phyloP scores from a whole-genome alignment of 768 basidiomycete species.

The Chalciporus chontae region DNA sequence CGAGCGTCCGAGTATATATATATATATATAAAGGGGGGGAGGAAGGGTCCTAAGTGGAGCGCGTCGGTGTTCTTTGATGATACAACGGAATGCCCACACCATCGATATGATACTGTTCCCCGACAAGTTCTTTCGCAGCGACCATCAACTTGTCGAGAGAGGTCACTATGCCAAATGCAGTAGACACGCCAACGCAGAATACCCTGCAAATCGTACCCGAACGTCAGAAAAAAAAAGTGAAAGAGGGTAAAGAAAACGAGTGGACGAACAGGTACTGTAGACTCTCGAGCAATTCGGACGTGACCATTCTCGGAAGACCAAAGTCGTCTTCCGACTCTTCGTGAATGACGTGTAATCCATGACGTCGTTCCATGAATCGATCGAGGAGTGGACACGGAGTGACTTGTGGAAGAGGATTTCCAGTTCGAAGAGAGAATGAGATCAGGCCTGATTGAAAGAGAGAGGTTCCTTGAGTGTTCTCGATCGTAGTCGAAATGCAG shows the following conservation, averaged over 20 bases:
- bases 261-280: constrained; percentile 74
- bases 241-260: background rate
- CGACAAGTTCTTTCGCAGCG: constrained; percentile 81
- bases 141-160: constrained; percentile 77
- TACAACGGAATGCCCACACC: constrained; percentile 45
- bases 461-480: background rate
- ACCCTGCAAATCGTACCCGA: constrained; percentile 34
- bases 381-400: constrained; percentile 69
- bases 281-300: constrained; percentile 68
- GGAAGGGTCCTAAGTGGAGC: no score
- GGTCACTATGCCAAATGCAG: constrained; percentile 63
- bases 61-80: constrained; percentile 20
- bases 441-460: constrained; percentile 54
- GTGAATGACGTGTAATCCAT: constrained; percentile 65
- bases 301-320: constrained; percentile 67
- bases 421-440: constrained; percentile 70
- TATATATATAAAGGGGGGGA: no score
- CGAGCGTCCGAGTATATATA: no score
- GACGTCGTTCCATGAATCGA: constrained; percentile 43
- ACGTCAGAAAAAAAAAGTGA: background rate
- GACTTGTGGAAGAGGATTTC: constrained; percentile 77
- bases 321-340: constrained; percentile 72
- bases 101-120: constrained; percentile 84
- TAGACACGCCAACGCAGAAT: constrained; percentile 73
- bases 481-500: background rate